Percentiles rank a stretch among this genome's conserved stretches.
Conservation (phyloP, 768 basidiomycete genomes). For the Crucibulum laeve region DNA sequence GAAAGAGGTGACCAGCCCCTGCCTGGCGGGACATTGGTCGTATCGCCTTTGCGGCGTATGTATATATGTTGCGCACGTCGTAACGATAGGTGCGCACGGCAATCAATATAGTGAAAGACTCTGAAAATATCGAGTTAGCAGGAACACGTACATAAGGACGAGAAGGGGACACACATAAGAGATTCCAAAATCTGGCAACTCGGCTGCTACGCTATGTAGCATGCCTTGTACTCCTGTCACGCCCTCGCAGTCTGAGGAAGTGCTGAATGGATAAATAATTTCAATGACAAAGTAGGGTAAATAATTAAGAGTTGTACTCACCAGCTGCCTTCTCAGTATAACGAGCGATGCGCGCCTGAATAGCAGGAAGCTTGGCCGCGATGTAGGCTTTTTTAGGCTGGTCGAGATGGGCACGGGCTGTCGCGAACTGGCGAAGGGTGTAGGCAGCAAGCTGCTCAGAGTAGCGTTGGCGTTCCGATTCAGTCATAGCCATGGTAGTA, state of each 20-base stretch:
- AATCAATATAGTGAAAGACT: too few relatives aligned
- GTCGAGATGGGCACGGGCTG: conserved; percentile 29
- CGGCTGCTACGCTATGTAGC: too few relatives aligned
- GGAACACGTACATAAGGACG: neutral
- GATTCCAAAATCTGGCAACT: too few relatives aligned
- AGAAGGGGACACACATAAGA: neutral
- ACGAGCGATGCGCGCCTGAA: conserved; percentile 21
- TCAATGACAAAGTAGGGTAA: too few relatives aligned
- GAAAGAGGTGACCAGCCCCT: neutral
- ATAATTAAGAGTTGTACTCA: neutral
- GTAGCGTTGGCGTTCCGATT: conserved; percentile 30
- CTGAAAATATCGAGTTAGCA: neutral
- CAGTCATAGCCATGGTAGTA: conserved; percentile 11
- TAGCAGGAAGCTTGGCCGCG: conserved; percentile 33
- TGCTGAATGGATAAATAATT: too few relatives aligned
- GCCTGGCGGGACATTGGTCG: too few relatives aligned
- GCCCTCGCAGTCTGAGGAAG: too few relatives aligned
- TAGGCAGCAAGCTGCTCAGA: conserved; percentile 45
- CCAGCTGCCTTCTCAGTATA: conserved; percentile 12
- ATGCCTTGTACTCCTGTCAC: too few relatives aligned
- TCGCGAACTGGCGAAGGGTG: conserved; percentile 40
- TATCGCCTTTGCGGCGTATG: too few relatives aligned
- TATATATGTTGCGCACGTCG: neutral
- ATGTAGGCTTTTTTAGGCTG: conserved; percentile 24
- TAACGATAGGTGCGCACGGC: neutral